Evolutionary conservation across 1,139 yeast genomes (phyloP).

Genomic region (Pichia sp.): DNA sequence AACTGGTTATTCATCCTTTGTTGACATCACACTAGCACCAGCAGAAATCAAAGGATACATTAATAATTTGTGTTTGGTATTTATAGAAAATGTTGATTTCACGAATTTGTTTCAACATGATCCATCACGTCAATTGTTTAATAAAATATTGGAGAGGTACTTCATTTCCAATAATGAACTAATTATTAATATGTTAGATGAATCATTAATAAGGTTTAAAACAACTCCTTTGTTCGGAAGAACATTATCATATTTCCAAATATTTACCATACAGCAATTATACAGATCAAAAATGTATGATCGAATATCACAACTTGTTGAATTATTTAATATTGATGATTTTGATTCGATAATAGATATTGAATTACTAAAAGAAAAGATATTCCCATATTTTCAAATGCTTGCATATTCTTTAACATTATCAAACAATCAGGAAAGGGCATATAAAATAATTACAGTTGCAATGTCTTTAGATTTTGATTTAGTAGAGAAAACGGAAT

Average conservation of each 20-base stretch:
- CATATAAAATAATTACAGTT: constrained; percentile 1
- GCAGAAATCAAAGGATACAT: constrained; percentile 5
- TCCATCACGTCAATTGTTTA: constrained; percentile 1
- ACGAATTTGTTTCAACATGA: background rate
- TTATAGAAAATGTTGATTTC: constrained; percentile 1
- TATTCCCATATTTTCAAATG: constrained; percentile 5
- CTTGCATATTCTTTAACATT: constrained; percentile 2
- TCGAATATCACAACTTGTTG: constrained; percentile 9
- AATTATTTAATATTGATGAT: constrained; percentile 2
- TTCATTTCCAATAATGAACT: constrained; percentile 6
- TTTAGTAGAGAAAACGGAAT: background rate
- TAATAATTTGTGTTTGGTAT: background rate
- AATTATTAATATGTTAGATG: constrained; percentile 1
- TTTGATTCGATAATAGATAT: background rate
- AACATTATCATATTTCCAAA: constrained; percentile 16
- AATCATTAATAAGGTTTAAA: constrained; percentile 2
- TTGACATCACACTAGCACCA: background rate
- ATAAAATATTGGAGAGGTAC: background rate
- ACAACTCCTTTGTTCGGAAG: background rate
- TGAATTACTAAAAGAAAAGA: background rate
- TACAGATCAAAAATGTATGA: constrained; percentile 6
- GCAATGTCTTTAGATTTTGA: background rate
- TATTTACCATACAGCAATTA: constrained; percentile 13
- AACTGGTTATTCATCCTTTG: background rate
- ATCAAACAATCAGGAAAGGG: constrained; percentile 1